These are phyloP conservation scores for Pseudogymnoascus sp. DNA, from an alignment of 2,329 filamentous ascomycete genomes.

Conservation along the genomic window DNA sequence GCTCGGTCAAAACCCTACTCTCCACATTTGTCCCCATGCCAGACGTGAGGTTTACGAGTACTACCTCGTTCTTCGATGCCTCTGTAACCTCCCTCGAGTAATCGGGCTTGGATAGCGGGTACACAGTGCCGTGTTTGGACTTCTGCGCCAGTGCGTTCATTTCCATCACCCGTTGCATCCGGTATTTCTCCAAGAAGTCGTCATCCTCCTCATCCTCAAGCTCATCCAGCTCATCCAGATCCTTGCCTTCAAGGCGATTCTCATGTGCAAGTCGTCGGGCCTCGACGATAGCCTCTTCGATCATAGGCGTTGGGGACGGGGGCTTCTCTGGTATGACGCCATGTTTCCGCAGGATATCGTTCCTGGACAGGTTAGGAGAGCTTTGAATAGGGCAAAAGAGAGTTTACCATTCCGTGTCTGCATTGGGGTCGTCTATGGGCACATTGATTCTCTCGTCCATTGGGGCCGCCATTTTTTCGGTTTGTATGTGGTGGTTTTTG, in stretches of 20 bases:
- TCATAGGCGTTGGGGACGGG: slow-evolving; percentile 88
- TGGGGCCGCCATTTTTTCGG: slow-evolving; percentile 44
- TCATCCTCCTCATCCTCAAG: slow-evolving; percentile 96
- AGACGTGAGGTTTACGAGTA: slow-evolving; percentile 76
- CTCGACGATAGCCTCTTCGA: slow-evolving; percentile 86
- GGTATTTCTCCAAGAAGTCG: slow-evolving; percentile 78
- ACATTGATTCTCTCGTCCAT: slow-evolving; percentile 62
- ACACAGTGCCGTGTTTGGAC: slow-evolving; percentile 80
- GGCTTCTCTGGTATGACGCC: slow-evolving; percentile 97
- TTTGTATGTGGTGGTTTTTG: slow-evolving; percentile 2
- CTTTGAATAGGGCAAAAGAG: neutral
- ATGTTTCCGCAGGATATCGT: slow-evolving; percentile 95
- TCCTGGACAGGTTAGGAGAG: slow-evolving; percentile 49
- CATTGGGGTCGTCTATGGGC: slow-evolving; percentile 89
- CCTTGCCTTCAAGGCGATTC: slow-evolving; percentile 87
- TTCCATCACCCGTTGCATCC: slow-evolving; percentile 80
- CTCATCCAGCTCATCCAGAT: slow-evolving; percentile 85
- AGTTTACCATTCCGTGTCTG: slow-evolving; percentile 88
- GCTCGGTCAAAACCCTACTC: slow-evolving; percentile 71
- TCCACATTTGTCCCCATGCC: slow-evolving; percentile 73
- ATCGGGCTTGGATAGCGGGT: slow-evolving; percentile 89
- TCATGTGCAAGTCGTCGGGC: slow-evolving; percentile 79
- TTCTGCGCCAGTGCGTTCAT: slow-evolving; percentile 67
- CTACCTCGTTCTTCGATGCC: slow-evolving; percentile 61
- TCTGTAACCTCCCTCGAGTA: slow-evolving; percentile 89